Evolutionary conservation across 805 yeast species (phyloP), one percentile per base, ranked within the genome.

Genomic region (Candida corydali): DNA sequence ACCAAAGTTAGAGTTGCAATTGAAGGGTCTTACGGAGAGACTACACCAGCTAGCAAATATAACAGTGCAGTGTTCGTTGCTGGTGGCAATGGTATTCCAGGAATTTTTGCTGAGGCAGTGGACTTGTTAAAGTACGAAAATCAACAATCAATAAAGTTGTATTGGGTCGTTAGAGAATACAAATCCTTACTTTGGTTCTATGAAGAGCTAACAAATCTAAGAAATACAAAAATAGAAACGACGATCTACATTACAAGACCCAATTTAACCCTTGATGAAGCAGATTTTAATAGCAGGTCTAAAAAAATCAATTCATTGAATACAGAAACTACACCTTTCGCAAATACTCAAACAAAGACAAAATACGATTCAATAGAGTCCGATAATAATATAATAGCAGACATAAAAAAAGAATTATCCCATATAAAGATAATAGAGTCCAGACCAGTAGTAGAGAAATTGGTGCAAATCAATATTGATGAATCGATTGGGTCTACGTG

Each of bases 91-190:
- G 69, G 69, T 12, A 63, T 63, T 10, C 69, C 69, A 2, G 69
- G 69, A 5, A 59, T 63, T n/a, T 63, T 51, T 41, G 57, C 66
- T 4, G 68, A 63, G 43, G 64, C 58, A 1, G 34, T 25, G 14
- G 50, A 50, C 11, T 37, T 57, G 26, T 43, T 41, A 6, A 36
- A 32, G 12, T 36, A 26, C 3, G n/a, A 30, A 1, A 19, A 29
- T 14, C 43, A 48, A 12, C 48, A 50, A 32, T 32, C 38, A 10
- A 29, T 65, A 19, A 70, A 73, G 37, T 64, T 85, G 36, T 58
- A 74, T 26, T 86, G 95, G 95, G 69, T 73, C 5, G 65, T 83
- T 6, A 64, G 80, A 38, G 75, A 78, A 20, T 62, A 67, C 40
- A 54, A 58, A 20, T 69, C 79, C 7, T 48, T 84, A 1, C 43